Percentiles rank a stretch among this genome's conserved stretches.
phyloP scores from a whole-genome alignment of 441 rosid species.

The Sinapis alba region DNA sequence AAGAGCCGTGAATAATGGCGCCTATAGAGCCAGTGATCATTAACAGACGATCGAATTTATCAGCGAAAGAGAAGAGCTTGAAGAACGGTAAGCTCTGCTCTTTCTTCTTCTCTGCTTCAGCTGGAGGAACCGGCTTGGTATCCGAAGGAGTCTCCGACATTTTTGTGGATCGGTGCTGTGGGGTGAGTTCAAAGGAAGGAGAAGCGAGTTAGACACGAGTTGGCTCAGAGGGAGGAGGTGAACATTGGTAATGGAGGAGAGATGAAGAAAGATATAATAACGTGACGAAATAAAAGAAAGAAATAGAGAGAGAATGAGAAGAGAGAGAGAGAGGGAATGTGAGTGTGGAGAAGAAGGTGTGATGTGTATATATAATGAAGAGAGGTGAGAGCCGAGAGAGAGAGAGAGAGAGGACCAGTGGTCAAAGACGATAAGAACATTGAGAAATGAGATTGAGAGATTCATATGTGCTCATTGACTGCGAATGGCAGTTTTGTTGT shows the following conservation, averaged over 20 bases:
- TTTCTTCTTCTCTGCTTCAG: constrained; percentile 91
- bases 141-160: constrained; percentile 73
- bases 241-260: constrained; percentile 32
- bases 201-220: constrained; percentile 9
- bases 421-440: constrained; percentile 46
- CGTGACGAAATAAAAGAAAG: constrained; percentile 15
- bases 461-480: neutral
- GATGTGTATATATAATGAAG: constrained; percentile 34
- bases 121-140: constrained; percentile 50
- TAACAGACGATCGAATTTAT: constrained; percentile 72
- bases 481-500: neutral
- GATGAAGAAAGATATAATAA: constrained; percentile 33
- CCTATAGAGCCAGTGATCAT: constrained; percentile 87
- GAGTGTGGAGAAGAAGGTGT: constrained; percentile 21
- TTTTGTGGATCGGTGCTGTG: neutral
- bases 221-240: constrained; percentile 21
- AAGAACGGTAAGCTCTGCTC: constrained; percentile 89
- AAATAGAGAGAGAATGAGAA: constrained; percentile 13
- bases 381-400: neutral
- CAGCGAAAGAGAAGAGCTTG: constrained; percentile 92
- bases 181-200: neutral
- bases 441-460: constrained; percentile 18
- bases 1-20: constrained; percentile 89
- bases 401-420: constrained; percentile 43
- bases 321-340: constrained; percentile 38